Conservation (phyloP, 208 protist genomes). For the Naegleria lovaniensis region DNA sequence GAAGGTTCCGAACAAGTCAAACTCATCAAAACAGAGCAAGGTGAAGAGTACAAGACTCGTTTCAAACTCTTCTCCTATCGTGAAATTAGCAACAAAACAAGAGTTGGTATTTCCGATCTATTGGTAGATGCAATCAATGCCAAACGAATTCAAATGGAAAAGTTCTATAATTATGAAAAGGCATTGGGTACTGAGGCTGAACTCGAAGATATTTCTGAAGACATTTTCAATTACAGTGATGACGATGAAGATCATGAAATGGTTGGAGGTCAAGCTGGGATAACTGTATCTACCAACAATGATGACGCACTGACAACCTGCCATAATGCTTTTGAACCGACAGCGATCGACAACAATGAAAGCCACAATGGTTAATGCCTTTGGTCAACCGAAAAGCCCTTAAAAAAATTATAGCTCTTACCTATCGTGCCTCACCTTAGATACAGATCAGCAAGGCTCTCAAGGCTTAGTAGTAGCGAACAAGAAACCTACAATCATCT, state of each 20-base stretch:
- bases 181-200: not conserved
- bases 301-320: no score
- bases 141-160: not conserved
- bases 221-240: not conserved
- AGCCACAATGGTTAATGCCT: no score
- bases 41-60: not conserved
- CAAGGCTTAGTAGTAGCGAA: no score
- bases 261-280: no score
- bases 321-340: no score
- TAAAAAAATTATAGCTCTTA: no score
- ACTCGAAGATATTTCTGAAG: not conserved
- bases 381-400: no score
- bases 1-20: not conserved
- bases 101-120: not conserved
- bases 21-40: not conserved
- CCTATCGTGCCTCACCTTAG: no score
- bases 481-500: no score
- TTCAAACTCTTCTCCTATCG: not conserved
- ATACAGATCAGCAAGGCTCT: no score
- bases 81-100: not conserved
- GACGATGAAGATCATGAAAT: not conserved
- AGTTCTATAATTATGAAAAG: not conserved
- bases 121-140: not conserved
- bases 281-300: not conserved
- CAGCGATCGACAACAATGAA: no score